phyloP scores from a whole-genome alignment of 2,329 filamentous ascomycete species.

The Colletotrichum tabaci region DNA sequence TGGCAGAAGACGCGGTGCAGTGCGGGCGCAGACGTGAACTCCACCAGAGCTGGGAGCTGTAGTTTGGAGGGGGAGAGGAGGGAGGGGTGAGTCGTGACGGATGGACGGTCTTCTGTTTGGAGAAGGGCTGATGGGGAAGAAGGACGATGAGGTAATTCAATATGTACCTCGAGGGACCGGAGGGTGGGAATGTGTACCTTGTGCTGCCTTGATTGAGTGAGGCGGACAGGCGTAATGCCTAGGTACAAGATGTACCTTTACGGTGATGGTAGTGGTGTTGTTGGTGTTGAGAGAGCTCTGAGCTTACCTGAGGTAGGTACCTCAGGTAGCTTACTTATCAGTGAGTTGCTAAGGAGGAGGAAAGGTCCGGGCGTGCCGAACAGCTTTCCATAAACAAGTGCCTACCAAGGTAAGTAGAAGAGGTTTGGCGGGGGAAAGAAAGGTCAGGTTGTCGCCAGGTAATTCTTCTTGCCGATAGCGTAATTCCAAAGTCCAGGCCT shows the following conservation, averaged over 20 bases:
- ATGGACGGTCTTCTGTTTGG: slow-evolving; percentile 25
- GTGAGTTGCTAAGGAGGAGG: slow-evolving; percentile 1
- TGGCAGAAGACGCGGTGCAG: slow-evolving; percentile 32
- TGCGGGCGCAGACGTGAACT: slow-evolving; percentile 14
- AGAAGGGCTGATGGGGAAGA: slow-evolving; percentile 22
- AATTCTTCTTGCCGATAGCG: background rate
- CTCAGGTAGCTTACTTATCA: slow-evolving; percentile 20
- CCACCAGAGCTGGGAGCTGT: slow-evolving; percentile 40
- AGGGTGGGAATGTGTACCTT: slow-evolving; percentile 3
- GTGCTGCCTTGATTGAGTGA: background rate
- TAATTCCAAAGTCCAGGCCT: background rate
- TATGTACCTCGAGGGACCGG: background rate
- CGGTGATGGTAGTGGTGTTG: background rate
- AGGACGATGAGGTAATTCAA: slow-evolving; percentile 36
- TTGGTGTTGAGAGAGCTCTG: slow-evolving; percentile 14
- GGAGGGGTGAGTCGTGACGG: slow-evolving; percentile 1
- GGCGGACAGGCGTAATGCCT: background rate
- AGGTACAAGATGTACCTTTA: slow-evolving; percentile 16
- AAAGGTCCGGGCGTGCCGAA: slow-evolving; percentile 10
- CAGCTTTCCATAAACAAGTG: background rate
- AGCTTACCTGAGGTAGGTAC: slow-evolving; percentile 15
- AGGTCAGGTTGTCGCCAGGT: background rate
- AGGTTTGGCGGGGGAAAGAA: background rate
- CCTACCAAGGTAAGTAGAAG: background rate
- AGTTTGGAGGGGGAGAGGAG: slow-evolving; percentile 37